Evolutionary conservation across 108 stramenopile genomes (phyloP).

Genomic region (Schizochytrium sp.): DNA sequence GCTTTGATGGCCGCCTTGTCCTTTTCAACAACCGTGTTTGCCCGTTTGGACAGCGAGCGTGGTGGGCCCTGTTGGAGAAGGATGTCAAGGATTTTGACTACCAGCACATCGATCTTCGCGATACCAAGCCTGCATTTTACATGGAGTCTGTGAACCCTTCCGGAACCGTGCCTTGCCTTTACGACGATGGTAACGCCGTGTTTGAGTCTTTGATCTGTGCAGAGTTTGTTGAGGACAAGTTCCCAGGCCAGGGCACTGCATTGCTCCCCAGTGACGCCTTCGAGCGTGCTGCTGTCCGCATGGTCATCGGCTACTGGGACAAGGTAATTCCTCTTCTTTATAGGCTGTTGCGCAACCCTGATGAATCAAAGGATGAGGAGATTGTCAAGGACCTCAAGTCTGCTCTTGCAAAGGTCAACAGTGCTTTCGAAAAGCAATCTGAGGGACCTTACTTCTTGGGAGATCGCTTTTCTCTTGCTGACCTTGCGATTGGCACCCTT

Average conservation of each 20-base stretch:
- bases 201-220: slow-evolving; percentile 60
- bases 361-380: not conserved
- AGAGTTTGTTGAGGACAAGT: slow-evolving; percentile 50
- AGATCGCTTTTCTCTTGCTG: not conserved
- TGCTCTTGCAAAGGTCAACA: not conserved
- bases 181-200: slow-evolving; percentile 41
- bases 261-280: not conserved
- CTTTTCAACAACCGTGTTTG: slow-evolving; percentile 52
- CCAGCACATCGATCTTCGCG: slow-evolving; percentile 62
- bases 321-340: not conserved
- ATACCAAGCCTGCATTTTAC: slow-evolving; percentile 62
- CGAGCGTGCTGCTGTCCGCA: not conserved
- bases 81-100: not conserved
- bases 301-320: not conserved
- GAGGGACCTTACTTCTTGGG: slow-evolving; percentile 36
- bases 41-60: slow-evolving; percentile 17
- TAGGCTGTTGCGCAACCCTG: slow-evolving; percentile 16
- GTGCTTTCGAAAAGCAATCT: not conserved
- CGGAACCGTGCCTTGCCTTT: slow-evolving; percentile 57
- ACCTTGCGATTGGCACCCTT: not conserved
- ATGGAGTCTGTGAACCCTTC: not conserved
- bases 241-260: not conserved
- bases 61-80: slow-evolving; percentile 42
- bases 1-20: not conserved
- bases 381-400: not conserved